phyloP scores from a whole-genome alignment of 495 filamentous ascomycete species.

The Amorphotheca resinae region DNA sequence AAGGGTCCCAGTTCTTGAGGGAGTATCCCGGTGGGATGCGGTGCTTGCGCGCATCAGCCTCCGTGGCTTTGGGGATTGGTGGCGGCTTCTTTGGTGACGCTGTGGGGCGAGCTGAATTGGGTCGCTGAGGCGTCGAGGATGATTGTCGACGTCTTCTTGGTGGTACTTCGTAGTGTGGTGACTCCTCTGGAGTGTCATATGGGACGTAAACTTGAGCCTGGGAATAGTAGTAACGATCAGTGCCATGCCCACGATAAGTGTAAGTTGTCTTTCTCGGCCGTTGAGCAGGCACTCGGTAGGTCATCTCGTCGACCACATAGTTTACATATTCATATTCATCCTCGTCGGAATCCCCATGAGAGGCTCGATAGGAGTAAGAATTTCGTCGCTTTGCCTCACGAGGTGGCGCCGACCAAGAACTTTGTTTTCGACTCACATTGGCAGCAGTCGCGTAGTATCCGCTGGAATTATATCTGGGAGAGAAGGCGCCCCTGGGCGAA shows the following conservation, averaged over 20 bases:
- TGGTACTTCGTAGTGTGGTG: conserved; percentile 20
- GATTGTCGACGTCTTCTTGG: conserved; percentile 24
- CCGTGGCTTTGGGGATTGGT: conserved; percentile 57
- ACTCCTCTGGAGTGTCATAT: conserved; percentile 11
- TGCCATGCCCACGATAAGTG: conserved; percentile 39
- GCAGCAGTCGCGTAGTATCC: conserved; percentile 24
- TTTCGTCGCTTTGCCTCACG: conserved; percentile 18
- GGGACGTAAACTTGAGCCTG: conserved; percentile 30
- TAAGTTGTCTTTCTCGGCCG: conserved; percentile 18
- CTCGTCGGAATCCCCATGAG: conserved; percentile 48
- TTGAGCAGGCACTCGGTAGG: conserved; percentile 29
- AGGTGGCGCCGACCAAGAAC: conserved; percentile 20
- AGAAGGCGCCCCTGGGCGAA: conserved; percentile 18
- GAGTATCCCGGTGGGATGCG: conserved; percentile 87
- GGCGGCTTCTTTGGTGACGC: conserved; percentile 27
- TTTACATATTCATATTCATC: conserved; percentile 43
- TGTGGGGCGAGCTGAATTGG: conserved; percentile 29
- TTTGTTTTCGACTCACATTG: conserved; percentile 24
- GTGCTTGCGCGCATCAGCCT: conserved; percentile 67
- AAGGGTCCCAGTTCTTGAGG: conserved; percentile 97
- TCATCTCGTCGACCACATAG: conserved; percentile 27
- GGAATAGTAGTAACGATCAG: conserved; percentile 40
- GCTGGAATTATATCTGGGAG: conserved; percentile 20
- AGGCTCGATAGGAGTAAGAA: conserved; percentile 38
- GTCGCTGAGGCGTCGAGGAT: conserved; percentile 28